Evolutionary conservation across 2,329 filamentous ascomycete genomes (phyloP), one percentile per base, ranked within the genome.

Genomic region (Colletotrichum caudatum): DNA sequence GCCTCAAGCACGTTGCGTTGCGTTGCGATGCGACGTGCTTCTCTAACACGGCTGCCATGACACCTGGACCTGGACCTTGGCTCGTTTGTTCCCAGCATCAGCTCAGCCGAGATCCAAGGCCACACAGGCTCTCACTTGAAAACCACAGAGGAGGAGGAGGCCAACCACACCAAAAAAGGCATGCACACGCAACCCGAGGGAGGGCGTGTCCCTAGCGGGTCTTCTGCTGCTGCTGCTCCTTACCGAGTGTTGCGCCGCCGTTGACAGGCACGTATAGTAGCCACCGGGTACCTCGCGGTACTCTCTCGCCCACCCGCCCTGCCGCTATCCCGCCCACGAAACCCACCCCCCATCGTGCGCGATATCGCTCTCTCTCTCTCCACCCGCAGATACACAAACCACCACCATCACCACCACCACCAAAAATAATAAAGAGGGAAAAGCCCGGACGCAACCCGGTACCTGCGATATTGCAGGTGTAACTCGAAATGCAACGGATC

Each of bases 341-440:
- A 37, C 16, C 26, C 26, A 54, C 18, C 29, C 51, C 29, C 20
- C 5, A 29, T 29, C 29, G n/a, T n/a, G 8, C 53, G 33, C 18
- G 33, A 37, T 61, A 48, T 23, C 35, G 37, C 59, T 29, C 59
- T 44, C 29, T 29, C 59, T 44, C 29, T 61, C 44, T 50, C 59
- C n/a, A 33, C 59, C 44, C 14, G 46, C n/a, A 61, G 59, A 61
- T 61, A 61, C 59, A 61, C 59, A 61, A 50, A 61, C n/a, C 35
- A 44, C 41, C 18, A 46, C 44, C 44, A 44, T 16, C 12, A 41
- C 39, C 12, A 41, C 39, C 12, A 18, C 16, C 16, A 48, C 20
- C 1, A 23, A 48, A 48, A 12, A n/a, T 2, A 23, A 48, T 5
- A n/a, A 1, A n/a, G 5, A 23, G 23, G 1, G 6, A 20, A 3